A percentile compares a stretch with the other conserved stretches of the same genome.
These are phyloP conservation scores for Alternaria ethzedia DNA, from an alignment of 2,329 filamentous ascomycete genomes.

Conservation along the genomic window DNA sequence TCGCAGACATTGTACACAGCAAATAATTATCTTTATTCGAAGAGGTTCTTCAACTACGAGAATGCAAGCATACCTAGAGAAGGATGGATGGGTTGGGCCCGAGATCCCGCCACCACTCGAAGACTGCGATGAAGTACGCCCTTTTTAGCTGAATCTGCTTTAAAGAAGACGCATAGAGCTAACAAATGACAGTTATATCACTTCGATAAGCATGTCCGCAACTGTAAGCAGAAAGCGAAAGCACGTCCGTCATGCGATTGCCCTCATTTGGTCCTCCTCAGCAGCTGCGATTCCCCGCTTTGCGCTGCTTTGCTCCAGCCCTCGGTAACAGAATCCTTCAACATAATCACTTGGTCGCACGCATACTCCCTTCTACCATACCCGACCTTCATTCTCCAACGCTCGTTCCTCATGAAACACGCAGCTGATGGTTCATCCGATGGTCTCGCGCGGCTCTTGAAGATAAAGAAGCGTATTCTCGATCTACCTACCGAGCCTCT, in stretches of 20 bases:
- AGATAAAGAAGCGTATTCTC: neutral
- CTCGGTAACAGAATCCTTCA: neutral
- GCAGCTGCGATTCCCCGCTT: neutral
- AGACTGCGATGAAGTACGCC: neutral
- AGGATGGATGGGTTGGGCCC: neutral
- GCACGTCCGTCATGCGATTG: neutral
- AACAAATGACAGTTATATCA: neutral
- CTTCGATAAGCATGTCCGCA: neutral
- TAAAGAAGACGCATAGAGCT: neutral
- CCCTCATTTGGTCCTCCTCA: neutral
- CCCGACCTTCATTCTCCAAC: neutral
- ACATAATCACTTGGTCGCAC: neutral
- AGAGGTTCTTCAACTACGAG: neutral
- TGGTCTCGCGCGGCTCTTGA: neutral
- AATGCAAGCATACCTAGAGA: neutral
- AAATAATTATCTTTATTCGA: neutral
- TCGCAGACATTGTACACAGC: neutral
- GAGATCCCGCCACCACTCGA: neutral
- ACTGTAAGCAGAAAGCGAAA: neutral
- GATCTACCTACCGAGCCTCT: neutral
- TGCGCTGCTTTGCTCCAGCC: neutral
- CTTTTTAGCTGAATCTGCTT: neutral
- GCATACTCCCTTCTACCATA: neutral
- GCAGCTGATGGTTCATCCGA: neutral
- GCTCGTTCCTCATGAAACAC: neutral